Percentiles rank a stretch among this genome's conserved stretches.
phyloP scores from a whole-genome alignment of 2,329 filamentous ascomycete species.

The Fragosphaeria purpurea region DNA sequence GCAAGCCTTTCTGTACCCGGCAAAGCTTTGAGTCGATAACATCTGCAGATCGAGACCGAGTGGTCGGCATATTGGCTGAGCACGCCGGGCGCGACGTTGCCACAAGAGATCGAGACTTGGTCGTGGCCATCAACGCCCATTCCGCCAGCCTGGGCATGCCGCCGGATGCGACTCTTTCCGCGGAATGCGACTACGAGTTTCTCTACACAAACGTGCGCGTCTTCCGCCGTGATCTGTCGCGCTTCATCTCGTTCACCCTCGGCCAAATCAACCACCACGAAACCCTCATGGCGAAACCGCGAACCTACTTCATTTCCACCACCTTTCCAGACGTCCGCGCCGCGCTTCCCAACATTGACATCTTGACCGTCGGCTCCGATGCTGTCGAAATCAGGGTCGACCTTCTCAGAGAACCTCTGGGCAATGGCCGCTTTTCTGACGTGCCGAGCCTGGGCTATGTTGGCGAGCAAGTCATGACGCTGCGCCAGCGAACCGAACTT shows the following conservation, averaged over 20 bases:
- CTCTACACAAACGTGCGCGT: constrained; percentile 66
- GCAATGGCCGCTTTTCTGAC: constrained; percentile 49
- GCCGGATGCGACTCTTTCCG: constrained; percentile 54
- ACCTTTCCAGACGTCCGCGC: constrained; percentile 80
- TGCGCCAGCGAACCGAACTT: constrained; percentile 73
- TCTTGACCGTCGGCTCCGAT: constrained; percentile 76
- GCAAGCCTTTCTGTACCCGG: constrained; percentile 58
- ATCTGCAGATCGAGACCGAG: constrained; percentile 47
- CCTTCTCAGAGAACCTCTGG: constrained; percentile 61
- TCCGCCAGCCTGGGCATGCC: constrained; percentile 62
- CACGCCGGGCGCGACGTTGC: constrained; percentile 48
- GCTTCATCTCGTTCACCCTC: constrained; percentile 69
- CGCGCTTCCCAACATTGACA: constrained; percentile 75
- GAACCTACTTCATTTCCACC: constrained; percentile 78
- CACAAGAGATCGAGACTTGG: constrained; percentile 44
- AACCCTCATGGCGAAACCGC: constrained; percentile 63
- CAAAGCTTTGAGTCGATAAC: constrained; percentile 44
- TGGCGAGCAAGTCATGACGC: constrained; percentile 73
- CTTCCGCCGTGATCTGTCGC: constrained; percentile 63
- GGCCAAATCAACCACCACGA: constrained; percentile 73
- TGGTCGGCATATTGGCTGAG: constrained; percentile 54
- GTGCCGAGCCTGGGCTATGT: constrained; percentile 76
- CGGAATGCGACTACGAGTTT: constrained; percentile 74
- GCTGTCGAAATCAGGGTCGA: constrained; percentile 80
- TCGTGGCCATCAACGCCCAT: constrained; percentile 67